Conservation (phyloP, 352 stramenopile genomes). For the Phytophthora pistaciae region DNA sequence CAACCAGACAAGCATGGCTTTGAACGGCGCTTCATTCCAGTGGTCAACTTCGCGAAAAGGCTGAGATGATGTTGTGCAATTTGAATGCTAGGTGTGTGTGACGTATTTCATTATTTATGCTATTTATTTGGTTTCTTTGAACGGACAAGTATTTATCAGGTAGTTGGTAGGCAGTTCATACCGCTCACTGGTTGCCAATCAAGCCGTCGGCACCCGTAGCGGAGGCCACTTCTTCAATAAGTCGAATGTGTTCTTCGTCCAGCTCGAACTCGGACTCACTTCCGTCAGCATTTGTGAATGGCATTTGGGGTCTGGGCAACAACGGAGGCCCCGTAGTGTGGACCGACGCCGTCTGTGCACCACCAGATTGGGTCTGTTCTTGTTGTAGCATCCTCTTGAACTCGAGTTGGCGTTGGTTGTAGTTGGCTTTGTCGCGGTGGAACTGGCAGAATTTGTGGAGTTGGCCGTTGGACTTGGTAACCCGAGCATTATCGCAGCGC, state of each 20-base stretch:
- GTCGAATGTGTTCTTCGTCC: conserved; percentile 24
- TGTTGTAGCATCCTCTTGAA: conserved; percentile 9
- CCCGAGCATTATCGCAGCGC: conserved; percentile 45
- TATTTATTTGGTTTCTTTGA: background rate
- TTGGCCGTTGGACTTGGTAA: conserved; percentile 49
- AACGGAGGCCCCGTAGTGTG: background rate
- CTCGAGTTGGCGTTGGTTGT: conserved; percentile 26
- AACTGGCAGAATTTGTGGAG: conserved; percentile 32
- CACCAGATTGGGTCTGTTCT: conserved; percentile 3
- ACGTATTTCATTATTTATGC: too few species aligned
- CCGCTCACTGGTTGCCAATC: background rate
- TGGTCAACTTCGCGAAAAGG: too few species aligned
- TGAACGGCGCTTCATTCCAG: too few species aligned
- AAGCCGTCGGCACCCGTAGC: background rate
- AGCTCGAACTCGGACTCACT: conserved; percentile 19
- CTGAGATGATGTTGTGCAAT: too few species aligned
- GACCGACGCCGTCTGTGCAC: background rate
- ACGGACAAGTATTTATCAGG: conserved; percentile 9
- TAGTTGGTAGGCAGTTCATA: background rate
- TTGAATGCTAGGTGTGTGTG: too few species aligned
- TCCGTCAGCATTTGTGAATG: background rate
- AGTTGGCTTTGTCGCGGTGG: conserved; percentile 39
- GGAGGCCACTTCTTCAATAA: conserved; percentile 27
- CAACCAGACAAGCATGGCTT: too few species aligned
- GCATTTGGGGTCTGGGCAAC: conserved; percentile 5